Evolutionary conservation across 2,329 filamentous ascomycete genomes (phyloP).

Genomic region (Rutstroemia sydowiana): DNA sequence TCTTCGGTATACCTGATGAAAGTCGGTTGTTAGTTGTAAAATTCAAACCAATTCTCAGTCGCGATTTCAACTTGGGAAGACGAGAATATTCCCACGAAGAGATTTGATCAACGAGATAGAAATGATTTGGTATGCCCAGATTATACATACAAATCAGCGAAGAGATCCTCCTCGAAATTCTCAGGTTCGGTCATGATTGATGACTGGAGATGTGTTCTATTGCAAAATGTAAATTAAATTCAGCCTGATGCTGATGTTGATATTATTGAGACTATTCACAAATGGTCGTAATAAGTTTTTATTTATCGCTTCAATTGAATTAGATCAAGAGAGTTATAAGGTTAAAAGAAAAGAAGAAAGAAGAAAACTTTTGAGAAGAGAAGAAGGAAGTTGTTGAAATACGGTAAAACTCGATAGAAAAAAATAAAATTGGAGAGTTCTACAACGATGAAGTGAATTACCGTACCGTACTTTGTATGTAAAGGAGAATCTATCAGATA

Average conservation of each 20-base stretch:
- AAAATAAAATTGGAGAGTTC: no score
- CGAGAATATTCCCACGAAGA: background rate
- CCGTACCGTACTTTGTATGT: background rate
- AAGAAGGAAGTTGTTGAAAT: background rate
- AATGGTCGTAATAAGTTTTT: background rate
- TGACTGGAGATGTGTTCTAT: slow-evolving; percentile 21
- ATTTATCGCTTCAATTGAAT: background rate
- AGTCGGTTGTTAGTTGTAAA: slow-evolving; percentile 4
- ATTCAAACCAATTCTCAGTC: no score
- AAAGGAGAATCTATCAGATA: no score
- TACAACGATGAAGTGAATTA: no score
- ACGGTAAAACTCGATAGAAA: background rate
- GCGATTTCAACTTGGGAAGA: no score
- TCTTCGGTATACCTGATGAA: slow-evolving; percentile 58
- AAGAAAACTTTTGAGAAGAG: background rate
- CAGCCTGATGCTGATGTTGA: background rate
- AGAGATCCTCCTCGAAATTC: slow-evolving; percentile 87
- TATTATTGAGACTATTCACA: background rate
- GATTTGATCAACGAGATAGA: background rate
- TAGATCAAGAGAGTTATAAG: background rate
- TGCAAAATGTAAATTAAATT: background rate
- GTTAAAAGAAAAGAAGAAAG: background rate
- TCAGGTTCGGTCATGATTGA: slow-evolving; percentile 72
- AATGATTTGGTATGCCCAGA: background rate
- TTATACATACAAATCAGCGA: slow-evolving; percentile 77